Conservation (phyloP, 345 rosid species). For the Salix purpurea region DNA sequence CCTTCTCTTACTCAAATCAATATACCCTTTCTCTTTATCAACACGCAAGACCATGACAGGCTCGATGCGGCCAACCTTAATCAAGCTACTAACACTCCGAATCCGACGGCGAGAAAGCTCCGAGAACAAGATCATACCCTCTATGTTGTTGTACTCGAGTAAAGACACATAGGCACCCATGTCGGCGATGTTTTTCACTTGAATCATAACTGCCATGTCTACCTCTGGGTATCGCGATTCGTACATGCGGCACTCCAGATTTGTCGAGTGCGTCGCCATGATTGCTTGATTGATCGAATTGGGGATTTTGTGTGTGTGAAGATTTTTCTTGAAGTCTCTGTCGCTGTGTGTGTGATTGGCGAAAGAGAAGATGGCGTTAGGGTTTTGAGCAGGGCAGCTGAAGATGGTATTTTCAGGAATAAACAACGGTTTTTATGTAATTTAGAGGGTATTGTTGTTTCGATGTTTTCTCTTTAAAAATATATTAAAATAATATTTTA, state of each 20-base stretch:
- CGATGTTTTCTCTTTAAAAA: not conserved
- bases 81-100: constrained; percentile 89
- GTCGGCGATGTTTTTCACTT: constrained; percentile 92
- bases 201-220: constrained; percentile 98
- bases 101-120: constrained; percentile 99
- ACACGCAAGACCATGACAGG: constrained; percentile 99
- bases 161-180: constrained; percentile 96
- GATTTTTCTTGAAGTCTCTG: not conserved
- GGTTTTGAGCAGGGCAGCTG: not conserved
- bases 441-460: not conserved
- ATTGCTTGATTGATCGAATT: not conserved
- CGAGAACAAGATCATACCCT: constrained; percentile 95
- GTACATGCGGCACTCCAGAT: constrained; percentile 96
- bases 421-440: not conserved
- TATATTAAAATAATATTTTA: too few species aligned
- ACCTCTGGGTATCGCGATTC: constrained; percentile 90
- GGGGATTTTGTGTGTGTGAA: not conserved
- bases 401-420: not conserved
- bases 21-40: constrained; percentile 92
- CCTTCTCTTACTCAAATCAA: constrained; percentile 90
- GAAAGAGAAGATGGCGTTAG: not conserved
- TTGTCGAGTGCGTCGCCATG: constrained; percentile 60
- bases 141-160: constrained; percentile 94
- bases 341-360: not conserved
- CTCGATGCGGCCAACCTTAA: constrained; percentile 93